phyloP scores from a whole-genome alignment of 2,329 filamentous ascomycete genomes.

The Furcasterigmium sp. region DNA sequence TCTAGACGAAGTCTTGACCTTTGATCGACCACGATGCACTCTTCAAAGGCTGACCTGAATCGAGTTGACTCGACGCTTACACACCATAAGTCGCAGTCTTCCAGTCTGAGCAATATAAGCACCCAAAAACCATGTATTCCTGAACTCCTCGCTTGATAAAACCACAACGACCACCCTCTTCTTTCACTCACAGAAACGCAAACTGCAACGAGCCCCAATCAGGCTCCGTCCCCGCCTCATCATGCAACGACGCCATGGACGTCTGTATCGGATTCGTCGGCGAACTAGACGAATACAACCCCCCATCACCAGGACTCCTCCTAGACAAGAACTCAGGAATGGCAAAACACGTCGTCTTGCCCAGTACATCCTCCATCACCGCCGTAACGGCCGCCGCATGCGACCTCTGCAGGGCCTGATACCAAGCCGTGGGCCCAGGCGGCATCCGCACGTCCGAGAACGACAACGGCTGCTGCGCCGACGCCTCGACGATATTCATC shows the following conservation, averaged over 20 bases:
- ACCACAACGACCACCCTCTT: no score
- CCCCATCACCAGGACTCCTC: conserved; percentile 3
- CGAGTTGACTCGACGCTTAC: no score
- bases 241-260: conserved; percentile 5
- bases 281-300: conserved; percentile 6
- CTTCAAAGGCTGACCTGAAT: no score
- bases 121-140: no score
- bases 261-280: conserved; percentile 8
- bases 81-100: no score
- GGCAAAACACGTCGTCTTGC: conserved; percentile 23
- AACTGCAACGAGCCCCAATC: conserved; percentile 10
- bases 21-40: no score
- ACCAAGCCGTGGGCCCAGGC: conserved; percentile 12
- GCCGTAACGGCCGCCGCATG: conserved; percentile 15
- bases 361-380: conserved; percentile 25
- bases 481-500: conserved; percentile 11
- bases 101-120: no score
- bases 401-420: conserved; percentile 13
- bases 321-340: conserved; percentile 13
- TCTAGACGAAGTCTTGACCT: no score
- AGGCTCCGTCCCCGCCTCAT: conserved; percentile 8
- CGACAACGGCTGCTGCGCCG: conserved; percentile 12
- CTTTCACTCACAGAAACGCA: conserved; percentile 11
- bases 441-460: conserved; percentile 1
- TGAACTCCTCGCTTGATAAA: no score